These are phyloP conservation scores for Cyathus striatus DNA, from an alignment of 768 basidiomycete species.

Conservation along the genomic window DNA sequence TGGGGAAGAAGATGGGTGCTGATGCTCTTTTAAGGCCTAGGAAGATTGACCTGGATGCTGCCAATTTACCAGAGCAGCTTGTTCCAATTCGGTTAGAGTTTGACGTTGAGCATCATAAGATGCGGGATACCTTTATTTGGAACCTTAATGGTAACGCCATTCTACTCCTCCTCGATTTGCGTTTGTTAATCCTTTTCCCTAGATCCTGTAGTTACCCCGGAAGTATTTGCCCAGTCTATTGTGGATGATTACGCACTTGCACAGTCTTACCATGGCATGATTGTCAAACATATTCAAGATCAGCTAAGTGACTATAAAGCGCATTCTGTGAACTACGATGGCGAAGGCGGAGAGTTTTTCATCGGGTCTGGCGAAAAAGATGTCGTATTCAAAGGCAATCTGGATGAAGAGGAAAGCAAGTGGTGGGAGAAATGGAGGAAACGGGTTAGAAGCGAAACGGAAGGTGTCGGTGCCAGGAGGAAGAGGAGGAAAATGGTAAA, in stretches of 20 bases:
- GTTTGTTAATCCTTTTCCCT: neutral
- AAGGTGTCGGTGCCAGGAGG: slow-evolving; percentile 15
- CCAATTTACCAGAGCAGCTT: slow-evolving; percentile 69
- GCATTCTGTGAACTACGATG: slow-evolving; percentile 54
- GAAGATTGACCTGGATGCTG: slow-evolving; percentile 48
- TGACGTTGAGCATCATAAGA: slow-evolving; percentile 89
- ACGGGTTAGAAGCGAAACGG: slow-evolving; percentile 34
- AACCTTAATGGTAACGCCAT: slow-evolving; percentile 90
- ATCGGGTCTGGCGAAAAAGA: slow-evolving; percentile 19
- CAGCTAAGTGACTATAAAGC: slow-evolving; percentile 79
- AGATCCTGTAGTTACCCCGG: slow-evolving; percentile 90
- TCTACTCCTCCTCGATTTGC: slow-evolving; percentile 1
- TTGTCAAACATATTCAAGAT: slow-evolving; percentile 82
- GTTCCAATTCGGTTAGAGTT: slow-evolving; percentile 96
- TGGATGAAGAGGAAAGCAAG: slow-evolving; percentile 42
- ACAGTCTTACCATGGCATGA: slow-evolving; percentile 54
- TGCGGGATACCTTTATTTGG: slow-evolving; percentile 97
- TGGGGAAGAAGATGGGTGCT: slow-evolving; percentile 2
- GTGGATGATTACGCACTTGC: slow-evolving; percentile 88
- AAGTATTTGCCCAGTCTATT: slow-evolving; percentile 83
- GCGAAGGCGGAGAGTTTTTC: slow-evolving; percentile 28
- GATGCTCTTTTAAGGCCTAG: slow-evolving; percentile 43
- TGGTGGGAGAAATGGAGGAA: slow-evolving; percentile 79
- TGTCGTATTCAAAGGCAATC: slow-evolving; percentile 24
- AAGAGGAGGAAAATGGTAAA: slow-evolving; percentile 10